Evolutionary conservation across 1,284 basidiomycete genomes (phyloP), one percentile per base, ranked within the genome.

Genomic region (Cryptococcus amylolentus): DNA sequence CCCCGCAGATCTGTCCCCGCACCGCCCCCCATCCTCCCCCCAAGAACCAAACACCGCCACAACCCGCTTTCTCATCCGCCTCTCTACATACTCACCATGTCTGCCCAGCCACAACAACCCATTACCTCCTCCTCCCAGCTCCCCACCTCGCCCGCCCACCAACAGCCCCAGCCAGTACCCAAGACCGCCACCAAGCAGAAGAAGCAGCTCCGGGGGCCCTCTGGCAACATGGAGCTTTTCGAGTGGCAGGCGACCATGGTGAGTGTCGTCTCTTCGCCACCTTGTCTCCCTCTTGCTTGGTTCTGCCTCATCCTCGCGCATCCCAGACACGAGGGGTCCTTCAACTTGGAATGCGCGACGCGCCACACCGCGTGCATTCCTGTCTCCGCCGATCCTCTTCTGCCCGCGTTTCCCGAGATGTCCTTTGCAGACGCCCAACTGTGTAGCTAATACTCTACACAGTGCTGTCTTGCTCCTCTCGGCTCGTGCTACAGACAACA

Each of bases 381-480:
- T 10, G 39, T 10, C 39, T 12, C 13, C 10, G 39, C 39, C 10
- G 39, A 1, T 14, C 9, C 41, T 27, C 20, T 23, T 28, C 31
- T 14, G 28, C 18, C 5, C 20, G 20, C 47, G 38, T 28, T 35
- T 39, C 41, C 14, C 38, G 18, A 41, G 44, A 23, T 23, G 23
- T 23, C 23, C 23, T 23, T 23, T 23, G 2, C 23, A 23, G 23
- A 23, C 23, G 2, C 23, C 23, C 23, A 49, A 37, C 14, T 14
- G 26, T 38, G 38, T 26, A 37, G 40, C n/a, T 49, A 14, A 48
- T 31, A 31, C 38, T 37, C 14, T 12, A 8, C 20, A 9, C 28
- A 60, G 58, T 60, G 58, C 50, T 57, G 52, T 16, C 47, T 60
- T 45, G 49, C 31, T 16, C 58, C 58, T 7, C 43, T 57, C 14